Evolutionary conservation across 345 rosid species (phyloP).

Genomic region (Erucastrum elatum): DNA sequence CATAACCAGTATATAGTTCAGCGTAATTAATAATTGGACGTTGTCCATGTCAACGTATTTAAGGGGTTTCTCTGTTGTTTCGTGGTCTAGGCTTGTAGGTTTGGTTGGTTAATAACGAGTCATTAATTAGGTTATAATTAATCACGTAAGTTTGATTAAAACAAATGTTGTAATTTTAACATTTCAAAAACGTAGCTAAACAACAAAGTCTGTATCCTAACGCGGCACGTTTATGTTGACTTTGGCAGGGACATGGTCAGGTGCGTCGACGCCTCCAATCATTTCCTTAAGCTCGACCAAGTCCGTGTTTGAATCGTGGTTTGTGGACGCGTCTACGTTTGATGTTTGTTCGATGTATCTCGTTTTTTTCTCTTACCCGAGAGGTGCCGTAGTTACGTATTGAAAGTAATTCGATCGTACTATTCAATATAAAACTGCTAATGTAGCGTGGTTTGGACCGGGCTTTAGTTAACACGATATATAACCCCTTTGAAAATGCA

Average conservation of each 20-base stretch:
- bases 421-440: constrained; percentile 19
- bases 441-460: constrained; percentile 26
- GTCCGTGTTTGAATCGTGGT: constrained; percentile 38
- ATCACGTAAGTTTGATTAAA: constrained; percentile 10
- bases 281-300: constrained; percentile 21
- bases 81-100: constrained; percentile 29
- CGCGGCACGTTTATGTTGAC: constrained; percentile 41
- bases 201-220: constrained; percentile 15
- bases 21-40: constrained; percentile 29
- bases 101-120: constrained; percentile 28
- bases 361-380: constrained; percentile 3
- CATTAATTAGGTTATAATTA: constrained; percentile 16
- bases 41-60: constrained; percentile 26
- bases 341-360: constrained; percentile 29
- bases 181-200: constrained; percentile 2
- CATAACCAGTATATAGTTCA: constrained; percentile 20
- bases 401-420: constrained; percentile 13
- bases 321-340: constrained; percentile 29
- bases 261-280: constrained; percentile 28
- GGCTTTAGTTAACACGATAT: background rate
- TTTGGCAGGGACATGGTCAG: constrained; percentile 31
- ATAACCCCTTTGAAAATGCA: background rate
- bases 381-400: constrained; percentile 4
- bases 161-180: background rate
- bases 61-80: constrained; percentile 37